A percentile compares a stretch with the other conserved stretches of the same genome.
Conservation (phyloP, 306 rosid genomes). For the Rubus parviflorus region DNA sequence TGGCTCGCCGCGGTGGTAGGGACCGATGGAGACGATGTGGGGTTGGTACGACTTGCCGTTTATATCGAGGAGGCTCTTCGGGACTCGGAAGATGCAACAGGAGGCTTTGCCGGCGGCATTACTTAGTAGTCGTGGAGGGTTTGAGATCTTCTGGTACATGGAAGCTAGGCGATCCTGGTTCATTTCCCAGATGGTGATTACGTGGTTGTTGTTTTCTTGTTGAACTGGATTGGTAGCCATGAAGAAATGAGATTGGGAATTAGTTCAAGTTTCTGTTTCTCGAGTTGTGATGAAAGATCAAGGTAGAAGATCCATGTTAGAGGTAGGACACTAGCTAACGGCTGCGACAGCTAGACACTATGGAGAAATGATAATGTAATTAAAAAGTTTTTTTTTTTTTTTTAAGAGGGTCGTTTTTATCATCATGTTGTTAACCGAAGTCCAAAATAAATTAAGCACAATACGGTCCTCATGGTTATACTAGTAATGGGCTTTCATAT, state of each 20-base stretch:
- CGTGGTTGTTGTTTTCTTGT: conserved; percentile 19
- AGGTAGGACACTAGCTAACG: background rate
- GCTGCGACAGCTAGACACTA: background rate
- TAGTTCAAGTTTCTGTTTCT: background rate
- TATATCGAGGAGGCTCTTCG: conserved; percentile 42
- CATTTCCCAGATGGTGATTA: conserved; percentile 25
- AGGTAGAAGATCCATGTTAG: background rate
- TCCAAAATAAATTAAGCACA: too few species aligned
- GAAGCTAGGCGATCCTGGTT: conserved; percentile 36
- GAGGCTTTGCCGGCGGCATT: conserved; percentile 47
- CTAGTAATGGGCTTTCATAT: too few species aligned
- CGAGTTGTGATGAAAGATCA: background rate
- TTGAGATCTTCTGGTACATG: conserved; percentile 42
- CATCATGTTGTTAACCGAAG: too few species aligned
- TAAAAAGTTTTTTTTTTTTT: too few species aligned
- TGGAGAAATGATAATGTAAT: background rate
- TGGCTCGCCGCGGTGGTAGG: conserved; percentile 46
- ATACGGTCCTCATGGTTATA: too few species aligned
- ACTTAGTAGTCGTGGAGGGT: conserved; percentile 49
- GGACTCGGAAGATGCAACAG: conserved; percentile 56
- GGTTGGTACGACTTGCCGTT: conserved; percentile 61
- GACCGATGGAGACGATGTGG: conserved; percentile 66
- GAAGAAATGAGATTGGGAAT: background rate
- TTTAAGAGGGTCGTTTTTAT: too few species aligned
- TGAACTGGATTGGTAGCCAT: conserved; percentile 25